Base-by-base conservation (phyloP, 495 filamentous ascomycete species). In the Hyaloscypha hepaticicola region DNA sequence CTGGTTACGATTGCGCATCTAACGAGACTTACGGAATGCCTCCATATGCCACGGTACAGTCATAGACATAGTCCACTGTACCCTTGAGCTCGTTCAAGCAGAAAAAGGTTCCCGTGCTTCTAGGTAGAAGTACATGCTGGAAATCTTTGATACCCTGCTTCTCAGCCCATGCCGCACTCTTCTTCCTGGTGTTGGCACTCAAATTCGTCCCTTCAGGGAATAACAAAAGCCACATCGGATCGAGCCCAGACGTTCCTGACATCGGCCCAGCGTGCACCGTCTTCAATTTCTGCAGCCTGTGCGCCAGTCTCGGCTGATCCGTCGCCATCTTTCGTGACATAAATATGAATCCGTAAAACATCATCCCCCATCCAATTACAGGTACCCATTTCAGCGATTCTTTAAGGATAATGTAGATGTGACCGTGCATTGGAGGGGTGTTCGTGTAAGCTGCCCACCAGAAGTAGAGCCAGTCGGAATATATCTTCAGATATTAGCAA, bases 381-480 rank as follows among this genome's bases (percentile, higher is more conserved):
- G 91, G 91, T 24, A 93, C 85, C 53, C 83, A 87, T 73, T 90
- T 91, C 61, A 95, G 78, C 5, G 87, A 90, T 76, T 95, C 90
- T 72, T 93, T 93, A 16, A 94, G 75, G 69, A 95, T 92, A 66
- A 95, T 93, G 74, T 87, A 94, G 63, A 95, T 77, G 61, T 90
- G 88, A n/a, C 91, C 91, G 65, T 93, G 90, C 82, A 89, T 88
- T 49, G 79, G 76, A 26, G 87, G 83, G 1, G 65, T 68, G 69
- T 83, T 83, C 26, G 90, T 87, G 67, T 94, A 95, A 25, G 87
- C 87, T 21, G 89, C 84, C 90, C 91, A 95, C 91, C 91, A 95
- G 14, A 95, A 79, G 72, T 95, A 95, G 12, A 94, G 74, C 91
- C 91, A 95, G 76, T 95, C 91, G 6, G 91, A 91, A 69, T 95